phyloP scores from a whole-genome alignment of 1,284 basidiomycete species.

The Kwoniella shivajii region DNA sequence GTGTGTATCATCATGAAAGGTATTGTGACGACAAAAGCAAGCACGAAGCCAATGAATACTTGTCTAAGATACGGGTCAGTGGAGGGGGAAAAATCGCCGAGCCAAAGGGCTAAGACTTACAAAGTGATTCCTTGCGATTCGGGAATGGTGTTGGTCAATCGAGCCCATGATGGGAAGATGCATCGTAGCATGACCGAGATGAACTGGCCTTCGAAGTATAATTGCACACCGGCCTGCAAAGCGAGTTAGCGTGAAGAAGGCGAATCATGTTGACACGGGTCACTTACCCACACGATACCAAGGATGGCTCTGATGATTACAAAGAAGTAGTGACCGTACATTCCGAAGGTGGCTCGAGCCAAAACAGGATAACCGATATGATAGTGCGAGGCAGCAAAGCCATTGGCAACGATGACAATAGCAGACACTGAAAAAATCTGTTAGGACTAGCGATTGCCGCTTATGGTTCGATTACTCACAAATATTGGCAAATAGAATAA shows the following conservation, averaged over 20 bases:
- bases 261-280: not conserved
- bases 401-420: slow-evolving; percentile 16
- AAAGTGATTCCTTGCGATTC: slow-evolving; percentile 16
- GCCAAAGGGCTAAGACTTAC: not conserved
- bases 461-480: slow-evolving; percentile 1
- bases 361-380: slow-evolving; percentile 18
- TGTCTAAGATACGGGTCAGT: slow-evolving; percentile 1
- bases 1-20: slow-evolving; percentile 23
- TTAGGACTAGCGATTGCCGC: too few species aligned
- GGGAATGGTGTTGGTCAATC: slow-evolving; percentile 13
- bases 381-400: slow-evolving; percentile 16
- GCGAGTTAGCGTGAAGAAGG: not conserved
- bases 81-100: not conserved
- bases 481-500: slow-evolving; percentile 19
- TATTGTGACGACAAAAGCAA: slow-evolving; percentile 21
- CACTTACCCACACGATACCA: slow-evolving; percentile 32
- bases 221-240: slow-evolving; percentile 27
- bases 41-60: slow-evolving; percentile 17
- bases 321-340: slow-evolving; percentile 22
- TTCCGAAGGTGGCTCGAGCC: slow-evolving; percentile 18
- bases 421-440: slow-evolving; percentile 9
- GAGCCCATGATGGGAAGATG: slow-evolving; percentile 16
- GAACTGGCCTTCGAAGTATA: slow-evolving; percentile 36
- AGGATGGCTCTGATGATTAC: slow-evolving; percentile 17
- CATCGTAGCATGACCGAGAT: slow-evolving; percentile 24